Percentiles rank a stretch among this genome's conserved stretches.
Conservation (phyloP, 371 early-diverging fungal species). For the Coemansia sp. region DNA sequence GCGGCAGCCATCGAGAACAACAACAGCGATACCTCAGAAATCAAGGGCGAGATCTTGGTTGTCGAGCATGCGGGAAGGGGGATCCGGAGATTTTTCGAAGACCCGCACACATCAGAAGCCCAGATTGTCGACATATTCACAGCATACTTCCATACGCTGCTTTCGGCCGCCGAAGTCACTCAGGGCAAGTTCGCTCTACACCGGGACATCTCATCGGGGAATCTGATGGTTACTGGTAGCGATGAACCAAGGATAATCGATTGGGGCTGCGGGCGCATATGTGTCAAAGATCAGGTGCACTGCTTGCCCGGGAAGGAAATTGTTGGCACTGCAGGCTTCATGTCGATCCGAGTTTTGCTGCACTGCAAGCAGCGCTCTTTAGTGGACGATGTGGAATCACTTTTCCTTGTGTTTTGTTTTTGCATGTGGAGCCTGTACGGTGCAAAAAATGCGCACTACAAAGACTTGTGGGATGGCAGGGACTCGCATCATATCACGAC, state of each 20-base stretch:
- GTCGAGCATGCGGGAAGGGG: background rate
- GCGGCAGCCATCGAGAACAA: background rate
- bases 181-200: background rate
- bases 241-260: conserved; percentile 1
- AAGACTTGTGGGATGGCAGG: background rate
- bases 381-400: conserved; percentile 5
- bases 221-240: background rate
- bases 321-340: background rate
- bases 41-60: conserved; percentile 1
- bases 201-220: conserved; percentile 1
- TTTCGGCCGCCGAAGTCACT: conserved; percentile 1
- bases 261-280: conserved; percentile 14
- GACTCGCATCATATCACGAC: background rate
- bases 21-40: background rate
- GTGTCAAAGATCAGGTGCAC: background rate
- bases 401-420: background rate
- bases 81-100: background rate
- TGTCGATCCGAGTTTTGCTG: background rate
- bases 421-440: background rate
- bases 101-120: background rate
- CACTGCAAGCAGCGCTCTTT: background rate
- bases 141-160: conserved; percentile 2
- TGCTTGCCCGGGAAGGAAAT: background rate
- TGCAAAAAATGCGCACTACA: background rate
- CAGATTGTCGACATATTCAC: conserved; percentile 9